These are phyloP conservation scores for Scheffersomyces segobiensis DNA, from an alignment of 1,139 yeast genomes.

Conservation along the genomic window DNA sequence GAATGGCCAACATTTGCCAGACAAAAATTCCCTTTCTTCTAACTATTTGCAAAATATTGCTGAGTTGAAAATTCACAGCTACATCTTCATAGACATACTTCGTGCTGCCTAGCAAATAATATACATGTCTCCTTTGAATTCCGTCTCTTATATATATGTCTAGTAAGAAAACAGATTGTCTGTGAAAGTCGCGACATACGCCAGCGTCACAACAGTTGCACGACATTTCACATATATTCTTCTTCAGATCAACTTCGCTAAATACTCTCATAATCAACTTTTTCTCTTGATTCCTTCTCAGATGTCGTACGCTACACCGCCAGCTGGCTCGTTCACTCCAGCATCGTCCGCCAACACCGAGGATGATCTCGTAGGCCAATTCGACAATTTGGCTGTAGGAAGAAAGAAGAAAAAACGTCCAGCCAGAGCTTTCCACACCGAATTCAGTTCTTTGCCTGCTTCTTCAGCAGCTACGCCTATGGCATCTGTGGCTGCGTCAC, in stretches of 20 bases:
- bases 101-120: no score
- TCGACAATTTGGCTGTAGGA: constrained; percentile 7
- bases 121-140: no score
- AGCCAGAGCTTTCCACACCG: constrained; percentile 47
- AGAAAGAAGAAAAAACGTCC: constrained; percentile 39
- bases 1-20: no score
- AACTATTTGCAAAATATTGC: no score
- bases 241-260: not conserved
- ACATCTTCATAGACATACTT: no score
- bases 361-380: constrained; percentile 6
- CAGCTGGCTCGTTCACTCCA: not conserved
- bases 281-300: not conserved
- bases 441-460: constrained; percentile 14
- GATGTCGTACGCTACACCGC: not conserved
- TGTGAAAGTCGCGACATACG: not conserved
- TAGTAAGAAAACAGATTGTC: not conserved
- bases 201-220: not conserved
- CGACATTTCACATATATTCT: not conserved
- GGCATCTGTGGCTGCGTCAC: constrained; percentile 3
- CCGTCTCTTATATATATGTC: not conserved
- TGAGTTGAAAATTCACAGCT: no score
- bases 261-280: not conserved
- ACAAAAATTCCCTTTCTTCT: no score
- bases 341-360: not conserved
- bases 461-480: constrained; percentile 6